Evolutionary conservation across 2,329 filamentous ascomycete genomes (phyloP), one percentile per base, ranked within the genome.

Genomic region (Beauveria varroae): DNA sequence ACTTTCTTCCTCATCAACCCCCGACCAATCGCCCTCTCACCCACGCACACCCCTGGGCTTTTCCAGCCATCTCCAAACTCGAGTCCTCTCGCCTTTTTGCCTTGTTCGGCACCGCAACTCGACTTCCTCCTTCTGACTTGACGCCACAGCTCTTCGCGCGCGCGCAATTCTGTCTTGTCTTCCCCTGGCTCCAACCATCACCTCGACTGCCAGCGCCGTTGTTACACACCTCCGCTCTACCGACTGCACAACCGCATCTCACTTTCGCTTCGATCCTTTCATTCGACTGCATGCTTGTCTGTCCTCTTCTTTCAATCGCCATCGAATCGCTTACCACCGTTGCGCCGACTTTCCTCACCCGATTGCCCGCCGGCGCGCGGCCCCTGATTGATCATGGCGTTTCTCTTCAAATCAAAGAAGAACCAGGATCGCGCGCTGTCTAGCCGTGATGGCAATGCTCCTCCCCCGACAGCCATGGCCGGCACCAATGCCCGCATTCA

Each of bases 351-450:
- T 64, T 57, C 61, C 41, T 49, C 47, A 54, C 20, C 53, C 9
- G n/a, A 37, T 22, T 34, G 37, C 60, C 68, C 70, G 68, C 73
- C 73, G 71, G 71, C 68, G 69, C 71, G 73, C 74, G 72, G 73
- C 70, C 71, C 69, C 57, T 68, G 70, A 75, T 68, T 70, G 74
- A 80, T 74, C 75, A 92, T 92, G 89, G 86, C 89, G 67, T 92
- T 92, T 75, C 81, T 92, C 64, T 92, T 92, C 79, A 91, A 91
- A 74, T 90, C 87, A 61, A 92, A 91, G 77, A 91, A 90, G 76
- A 82, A 84, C 71, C 86, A 88, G 73, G 85, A 87, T 68, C 83
- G 86, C 71, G 77, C 76, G 62, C 72, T 82, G 66, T 76, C 79
- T 58, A 82, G 78, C 71, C 81, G 83, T 70, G 83, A 86, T 69